Evolutionary conservation across 2,329 filamentous ascomycete genomes (phyloP).

Genomic region (Epichloe hybrida): DNA sequence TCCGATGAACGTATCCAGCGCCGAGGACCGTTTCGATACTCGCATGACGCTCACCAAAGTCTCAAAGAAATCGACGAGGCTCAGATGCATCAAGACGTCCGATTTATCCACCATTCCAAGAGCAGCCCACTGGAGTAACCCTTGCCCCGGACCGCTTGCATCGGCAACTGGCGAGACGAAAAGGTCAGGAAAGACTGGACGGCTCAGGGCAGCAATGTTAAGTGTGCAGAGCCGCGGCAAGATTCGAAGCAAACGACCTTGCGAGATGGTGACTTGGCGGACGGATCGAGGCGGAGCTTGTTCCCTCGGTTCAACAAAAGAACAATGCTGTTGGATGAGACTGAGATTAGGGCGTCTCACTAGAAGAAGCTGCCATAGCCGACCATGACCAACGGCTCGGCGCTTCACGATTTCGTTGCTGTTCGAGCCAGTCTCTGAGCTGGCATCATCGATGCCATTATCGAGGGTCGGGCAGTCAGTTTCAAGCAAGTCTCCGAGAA

Average conservation of each 20-base stretch:
- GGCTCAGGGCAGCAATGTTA: constrained; percentile 27
- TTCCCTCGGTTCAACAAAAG: constrained; percentile 18
- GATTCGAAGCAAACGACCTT: constrained; percentile 38
- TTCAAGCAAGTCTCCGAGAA: constrained; percentile 41
- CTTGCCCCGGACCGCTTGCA: constrained; percentile 17
- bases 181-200: constrained; percentile 23
- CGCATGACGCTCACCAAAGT: constrained; percentile 34
- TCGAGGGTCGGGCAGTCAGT: constrained; percentile 34
- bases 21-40: constrained; percentile 21
- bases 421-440: constrained; percentile 9
- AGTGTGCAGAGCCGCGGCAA: constrained; percentile 36
- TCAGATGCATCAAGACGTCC: constrained; percentile 37
- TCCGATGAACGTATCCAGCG: constrained; percentile 23
- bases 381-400: constrained; percentile 32
- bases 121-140: constrained; percentile 37
- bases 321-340: constrained; percentile 25
- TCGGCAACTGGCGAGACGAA: constrained; percentile 12
- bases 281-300: constrained; percentile 12
- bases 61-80: constrained; percentile 40
- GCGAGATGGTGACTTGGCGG: constrained; percentile 35
- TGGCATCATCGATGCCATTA: constrained; percentile 2
- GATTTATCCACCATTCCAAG: constrained; percentile 36
- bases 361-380: constrained; percentile 41
- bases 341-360: constrained; percentile 29
- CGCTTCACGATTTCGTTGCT: constrained; percentile 24